phyloP scores from a whole-genome alignment of 2,329 filamentous ascomycete genomes.

The Monosporascus sp. region DNA sequence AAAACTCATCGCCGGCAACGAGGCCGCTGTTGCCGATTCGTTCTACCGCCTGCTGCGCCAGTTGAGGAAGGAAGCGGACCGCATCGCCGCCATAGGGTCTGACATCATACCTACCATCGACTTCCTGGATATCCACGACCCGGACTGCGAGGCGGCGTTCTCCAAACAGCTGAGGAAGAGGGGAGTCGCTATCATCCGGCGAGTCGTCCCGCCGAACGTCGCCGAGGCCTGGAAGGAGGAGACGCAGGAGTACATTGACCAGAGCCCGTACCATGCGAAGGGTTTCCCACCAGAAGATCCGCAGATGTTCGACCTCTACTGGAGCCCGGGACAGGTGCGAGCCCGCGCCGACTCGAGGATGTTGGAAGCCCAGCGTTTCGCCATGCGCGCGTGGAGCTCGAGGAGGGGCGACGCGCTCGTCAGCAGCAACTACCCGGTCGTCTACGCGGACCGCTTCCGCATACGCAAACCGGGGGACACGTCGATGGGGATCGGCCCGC shows the following conservation, averaged over 20 bases:
- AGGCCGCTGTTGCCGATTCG: slow-evolving; percentile 31
- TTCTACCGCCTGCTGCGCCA: slow-evolving; percentile 34
- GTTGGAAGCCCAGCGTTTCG: slow-evolving; percentile 53
- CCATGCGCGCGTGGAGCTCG: slow-evolving; percentile 59
- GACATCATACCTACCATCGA: slow-evolving; percentile 36
- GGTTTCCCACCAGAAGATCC: slow-evolving; percentile 59
- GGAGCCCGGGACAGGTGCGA: slow-evolving; percentile 61
- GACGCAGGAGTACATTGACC: slow-evolving; percentile 56
- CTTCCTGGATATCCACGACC: slow-evolving; percentile 32
- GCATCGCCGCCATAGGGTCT: slow-evolving; percentile 28
- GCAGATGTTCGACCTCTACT: slow-evolving; percentile 69
- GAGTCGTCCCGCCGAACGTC: slow-evolving; percentile 58
- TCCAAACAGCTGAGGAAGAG: slow-evolving; percentile 40
- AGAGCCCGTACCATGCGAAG: slow-evolving; percentile 50
- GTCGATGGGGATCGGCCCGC: slow-evolving; percentile 63
- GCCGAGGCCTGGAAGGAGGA: slow-evolving; percentile 62
- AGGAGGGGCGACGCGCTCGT: slow-evolving; percentile 42
- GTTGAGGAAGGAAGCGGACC: slow-evolving; percentile 31
- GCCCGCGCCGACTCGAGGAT: slow-evolving; percentile 62
- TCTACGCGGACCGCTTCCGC: slow-evolving; percentile 66
- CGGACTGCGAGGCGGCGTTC: slow-evolving; percentile 19
- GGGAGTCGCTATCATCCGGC: slow-evolving; percentile 59
- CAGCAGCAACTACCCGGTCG: slow-evolving; percentile 48
- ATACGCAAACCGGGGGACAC: slow-evolving; percentile 66
- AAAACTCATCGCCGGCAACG: slow-evolving; percentile 32